phyloP scores from a whole-genome alignment of 352 stramenopile species.

The Pythium chondricola region DNA sequence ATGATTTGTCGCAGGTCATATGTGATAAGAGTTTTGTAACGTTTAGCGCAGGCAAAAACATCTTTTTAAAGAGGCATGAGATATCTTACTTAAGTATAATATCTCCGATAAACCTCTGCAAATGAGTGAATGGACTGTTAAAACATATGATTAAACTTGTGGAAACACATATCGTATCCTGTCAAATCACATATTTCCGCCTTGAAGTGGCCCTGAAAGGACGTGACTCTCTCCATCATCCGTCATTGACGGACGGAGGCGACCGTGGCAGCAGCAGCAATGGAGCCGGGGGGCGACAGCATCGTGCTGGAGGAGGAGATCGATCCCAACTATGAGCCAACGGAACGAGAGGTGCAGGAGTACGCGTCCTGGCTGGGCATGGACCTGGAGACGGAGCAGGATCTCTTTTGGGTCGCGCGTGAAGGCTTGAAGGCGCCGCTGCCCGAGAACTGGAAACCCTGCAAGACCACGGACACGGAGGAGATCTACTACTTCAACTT shows the following conservation, averaged over 20 bases:
- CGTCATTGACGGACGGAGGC: too few species aligned
- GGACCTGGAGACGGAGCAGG: slow-evolving; percentile 86
- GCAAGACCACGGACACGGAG: slow-evolving; percentile 92
- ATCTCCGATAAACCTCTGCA: too few species aligned
- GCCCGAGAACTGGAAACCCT: slow-evolving; percentile 94
- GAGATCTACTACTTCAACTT: slow-evolving; percentile 98
- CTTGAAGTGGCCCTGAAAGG: slow-evolving; percentile 2
- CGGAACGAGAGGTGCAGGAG: slow-evolving; percentile 88
- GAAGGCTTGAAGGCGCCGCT: slow-evolving; percentile 92
- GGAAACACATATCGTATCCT: too few species aligned
- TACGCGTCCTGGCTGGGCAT: slow-evolving; percentile 96
- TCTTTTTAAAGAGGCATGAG: too few species aligned
- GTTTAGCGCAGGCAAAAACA: too few species aligned
- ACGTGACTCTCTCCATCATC: neutral
- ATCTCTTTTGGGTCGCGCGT: slow-evolving; percentile 93
- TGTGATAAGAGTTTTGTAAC: too few species aligned
- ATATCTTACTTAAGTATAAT: too few species aligned
- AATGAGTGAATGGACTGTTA: too few species aligned
- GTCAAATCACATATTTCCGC: too few species aligned
- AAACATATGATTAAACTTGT: too few species aligned
- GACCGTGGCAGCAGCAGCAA: slow-evolving; percentile 8
- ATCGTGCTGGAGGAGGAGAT: slow-evolving; percentile 94
- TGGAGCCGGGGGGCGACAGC: slow-evolving; percentile 63
- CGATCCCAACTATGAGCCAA: slow-evolving; percentile 92
- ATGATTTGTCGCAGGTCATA: too few species aligned